Evolutionary conservation across 176 grass and related monocot species (phyloP), one percentile per base, ranked within the genome.

Genomic region (Hordeum marinum): DNA sequence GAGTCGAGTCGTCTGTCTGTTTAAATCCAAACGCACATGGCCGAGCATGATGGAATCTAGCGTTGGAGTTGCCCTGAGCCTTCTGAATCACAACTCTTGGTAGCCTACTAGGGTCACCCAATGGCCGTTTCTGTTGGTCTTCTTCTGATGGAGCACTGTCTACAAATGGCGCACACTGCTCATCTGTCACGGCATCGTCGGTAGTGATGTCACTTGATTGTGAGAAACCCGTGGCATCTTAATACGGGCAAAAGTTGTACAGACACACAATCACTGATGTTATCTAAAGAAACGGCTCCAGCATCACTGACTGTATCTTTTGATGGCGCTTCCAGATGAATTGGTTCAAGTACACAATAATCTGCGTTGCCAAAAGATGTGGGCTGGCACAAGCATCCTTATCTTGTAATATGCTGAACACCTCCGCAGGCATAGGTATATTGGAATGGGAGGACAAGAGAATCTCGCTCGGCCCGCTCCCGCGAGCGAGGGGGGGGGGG

Each of bases 131-230:
- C 12, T 3, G 15, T 7, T 36, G 32, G 25, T 78, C 77, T 82
- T 90, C 87, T 89, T 91, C 79, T 52, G 73, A 63, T 17, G 88
- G 60, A 27, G 90, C 86, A 24, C 45, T 90, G 7, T 87, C 89
- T 52, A 83, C 12, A 43, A 94, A 77, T 70, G 85, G 60, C 26
- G 87, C 61, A 36, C 23, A 74, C 64, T 89, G 50, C 60, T 92
- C 92, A 83, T 86, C 72, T 59, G 69, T 3, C 59, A 31, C 83
- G 68, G 37, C 9, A 40, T 83, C 78, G 9, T 79, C 23, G 35
- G 83, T 69, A 29, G 71, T 43, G 23, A 77, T 80, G 27, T 70
- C 24, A 15, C 17, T 18, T 26, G 72, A 37, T 86, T 85, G 88
- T 55, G 34, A 34, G 32, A 34, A 63, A 62, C 11, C 24, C 5